These are phyloP conservation scores for Cordyceps cicadae DNA, from an alignment of 2,329 filamentous ascomycete species.

Conservation along the genomic window DNA sequence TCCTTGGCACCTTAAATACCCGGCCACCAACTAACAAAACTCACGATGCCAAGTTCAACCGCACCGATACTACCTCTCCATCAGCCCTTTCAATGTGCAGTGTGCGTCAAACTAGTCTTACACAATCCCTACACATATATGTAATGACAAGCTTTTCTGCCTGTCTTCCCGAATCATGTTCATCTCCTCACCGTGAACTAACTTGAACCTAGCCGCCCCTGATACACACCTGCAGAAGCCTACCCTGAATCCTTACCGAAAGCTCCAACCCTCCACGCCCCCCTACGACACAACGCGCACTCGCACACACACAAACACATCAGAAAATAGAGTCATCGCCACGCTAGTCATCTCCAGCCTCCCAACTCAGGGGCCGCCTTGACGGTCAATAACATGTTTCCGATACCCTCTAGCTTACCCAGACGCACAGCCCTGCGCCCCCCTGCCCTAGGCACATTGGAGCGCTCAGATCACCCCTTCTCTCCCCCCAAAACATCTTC, in stretches of 20 bases:
- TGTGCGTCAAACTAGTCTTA: background rate
- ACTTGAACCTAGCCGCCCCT: background rate
- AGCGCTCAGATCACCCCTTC: background rate
- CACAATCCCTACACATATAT: background rate
- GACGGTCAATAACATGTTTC: background rate
- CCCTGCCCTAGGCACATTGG: background rate
- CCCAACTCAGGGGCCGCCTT: background rate
- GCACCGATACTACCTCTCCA: background rate
- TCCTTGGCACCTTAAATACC: no score
- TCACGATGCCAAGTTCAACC: background rate
- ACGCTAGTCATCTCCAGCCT: slow-evolving; percentile 3
- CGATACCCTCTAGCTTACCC: background rate
- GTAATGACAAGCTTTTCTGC: background rate
- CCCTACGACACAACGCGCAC: background rate
- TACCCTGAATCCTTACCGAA: background rate
- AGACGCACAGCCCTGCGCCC: slow-evolving; percentile 1
- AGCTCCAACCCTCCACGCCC: background rate
- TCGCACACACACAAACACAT: background rate
- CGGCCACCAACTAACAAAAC: no score
- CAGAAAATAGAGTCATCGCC: background rate
- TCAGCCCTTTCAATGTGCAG: background rate
- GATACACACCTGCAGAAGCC: slow-evolving; percentile 2
- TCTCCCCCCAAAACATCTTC: background rate
- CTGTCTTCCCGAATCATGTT: background rate
- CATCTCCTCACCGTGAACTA: background rate